Evolutionary conservation across 148 eudicot genomes (phyloP), one percentile per base, ranked within the genome.

Genomic region (Rhododendron ovatum): DNA sequence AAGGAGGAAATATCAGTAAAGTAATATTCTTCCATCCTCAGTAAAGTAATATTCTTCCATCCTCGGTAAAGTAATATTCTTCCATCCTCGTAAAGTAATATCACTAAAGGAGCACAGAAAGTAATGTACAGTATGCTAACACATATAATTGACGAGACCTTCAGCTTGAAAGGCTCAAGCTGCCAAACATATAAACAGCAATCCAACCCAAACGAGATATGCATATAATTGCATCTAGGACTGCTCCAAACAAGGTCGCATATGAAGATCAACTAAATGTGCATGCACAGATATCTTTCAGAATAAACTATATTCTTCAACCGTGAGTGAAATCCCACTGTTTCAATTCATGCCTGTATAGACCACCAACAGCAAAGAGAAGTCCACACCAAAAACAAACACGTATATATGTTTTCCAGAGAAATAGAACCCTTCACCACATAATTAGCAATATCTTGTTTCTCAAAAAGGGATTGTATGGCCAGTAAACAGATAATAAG

Each of bases 1-100:
- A 84, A 75, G 81, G 67, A 55, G 76, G 14, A 82, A 89, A 90
- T 20, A 50, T 67, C 57, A 30, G 57, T 80, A 67, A 80, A 85
- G 26, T 65, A 63, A 84, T 22, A 41, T 67, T 47, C 15, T 63
- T 61, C 78, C 24, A 79, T 75, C 12, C 59, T 81, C 45, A 80
- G 41, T 79, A 82, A 78, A 47, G 61, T 39, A 28, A 39, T 39
- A 39, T 39, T 39, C 41, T 4, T 39, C 41, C 41, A 39, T 30
- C 30, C 30, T 30, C 30, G 0, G 41, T 79, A 82, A 82, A 48
- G 61, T 41, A 30, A 41, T 41, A 50, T 41, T 41, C 43, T 6
- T 41, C 43, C 43, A 39, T 75, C 12, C 59, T 78, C 28, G 41
- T 79, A 82, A 82, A 48, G 61, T 41, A 30, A 41, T 41, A 50